Evolutionary conservation across 2,329 filamentous ascomycete species (phyloP), one percentile per base, ranked within the genome.

Genomic region (Magnaporthiopsis poae): DNA sequence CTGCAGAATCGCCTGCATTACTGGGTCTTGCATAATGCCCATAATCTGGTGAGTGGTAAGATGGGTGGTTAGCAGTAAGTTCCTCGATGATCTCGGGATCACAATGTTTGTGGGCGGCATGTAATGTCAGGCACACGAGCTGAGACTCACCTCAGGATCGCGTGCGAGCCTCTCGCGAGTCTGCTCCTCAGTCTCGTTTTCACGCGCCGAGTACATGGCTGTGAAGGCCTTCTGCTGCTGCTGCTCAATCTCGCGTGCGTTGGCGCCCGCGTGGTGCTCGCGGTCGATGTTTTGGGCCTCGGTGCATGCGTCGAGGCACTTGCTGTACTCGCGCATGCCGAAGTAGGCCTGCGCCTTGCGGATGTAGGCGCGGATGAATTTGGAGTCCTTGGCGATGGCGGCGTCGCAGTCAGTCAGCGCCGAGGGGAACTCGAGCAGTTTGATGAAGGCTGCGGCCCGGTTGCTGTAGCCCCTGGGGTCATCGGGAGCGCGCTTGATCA

Each of bases 291-390:
- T 84, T 11, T 84, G 81, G 0, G 96, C 95, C 75, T 92, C 91
- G 59, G 86, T 86, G 80, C 64, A 96, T 9, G 89, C 90, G 75
- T 99, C 95, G 67, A 98, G 82, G 75, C 91, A 96, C 77, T 93
- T 94, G 78, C 89, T 96, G 83, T 96, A 98, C 79, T 99, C 94
- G 78, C 95, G 91, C 95, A 99, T 99, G 73, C 92, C 92, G 72
- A 95, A 92, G 78, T 94, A 91, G 60, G 92, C 92, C 80, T 98
- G 93, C 0, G 93, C 93, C 83, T 97, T 98, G 76, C 95, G 90
- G 73, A 99, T 90, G 79, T 98, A 98, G 9, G 95, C 95, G 67
- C 94, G 88, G 79, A 98, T 94, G 78, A 99, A 99, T 75, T 89
- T 90, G 67, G 90, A 85, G 73, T 99, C 95, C 72, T 89, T 90